Evolutionary conservation across 768 basidiomycete species (phyloP), one percentile per base, ranked within the genome.

Genomic region (Auricularia cornea): DNA sequence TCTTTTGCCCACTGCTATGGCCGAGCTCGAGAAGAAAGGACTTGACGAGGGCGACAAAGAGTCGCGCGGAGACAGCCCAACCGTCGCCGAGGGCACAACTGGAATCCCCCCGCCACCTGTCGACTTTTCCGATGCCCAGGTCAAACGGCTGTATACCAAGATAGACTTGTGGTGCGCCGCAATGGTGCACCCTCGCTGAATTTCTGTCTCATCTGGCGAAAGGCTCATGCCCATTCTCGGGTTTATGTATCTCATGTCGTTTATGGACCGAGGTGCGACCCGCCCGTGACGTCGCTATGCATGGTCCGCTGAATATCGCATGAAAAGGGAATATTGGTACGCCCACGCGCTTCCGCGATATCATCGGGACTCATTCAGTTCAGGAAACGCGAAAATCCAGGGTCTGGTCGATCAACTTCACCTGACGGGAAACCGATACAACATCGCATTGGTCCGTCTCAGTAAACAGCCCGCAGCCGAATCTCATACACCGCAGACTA

Each of bases 351-450:
- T 38, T 38, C 28, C 73, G 66, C 31, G 29, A 18, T 31, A 11
- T 31, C 8, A 30, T 38, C 18, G 8, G 30, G 8, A 28, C 31
- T 33, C 3, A 61, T 66, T 61, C 54, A 68, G 68, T 59, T 51
- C 73, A 77, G 87, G 86, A 41, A 89, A 89, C 68, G 88, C 88
- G 2, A 84, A 80, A 64, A 72, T 89, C 1, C 83, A 85, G 66
- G 89, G 89, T 2, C 72, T 92, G 3, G 68, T 71, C 18, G 80
- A 73, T 0, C 79, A 89, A 67, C 76, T 90, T 1, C 29, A 82
- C 38, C 77, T 90, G 51, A 79, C 76, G 0, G 83, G 84, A 11
- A 80, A 84, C 68, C 74, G 81, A 66, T 90, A 86, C 66, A 88
- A 88, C 65, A 82, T 87, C 48, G 85, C 86, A 0, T 70, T 89